Conservation (phyloP, 2,329 filamentous ascomycete species). For the Epichloe aotearoae region DNA sequence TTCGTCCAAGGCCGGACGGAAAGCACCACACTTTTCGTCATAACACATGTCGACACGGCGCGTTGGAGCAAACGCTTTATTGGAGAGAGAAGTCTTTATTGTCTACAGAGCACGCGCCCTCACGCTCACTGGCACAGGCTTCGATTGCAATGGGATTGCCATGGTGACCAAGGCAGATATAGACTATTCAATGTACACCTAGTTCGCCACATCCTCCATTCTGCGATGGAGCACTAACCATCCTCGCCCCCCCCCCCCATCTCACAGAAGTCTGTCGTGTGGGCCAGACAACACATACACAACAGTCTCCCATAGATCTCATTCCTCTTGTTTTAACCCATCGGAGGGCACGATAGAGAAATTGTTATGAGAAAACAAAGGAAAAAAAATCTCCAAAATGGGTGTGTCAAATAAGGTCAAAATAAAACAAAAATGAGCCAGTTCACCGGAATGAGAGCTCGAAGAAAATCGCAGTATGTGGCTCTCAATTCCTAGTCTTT, state of each 20-base stretch:
- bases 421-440: background rate
- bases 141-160: background rate
- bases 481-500: background rate
- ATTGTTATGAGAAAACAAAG: conserved; percentile 1
- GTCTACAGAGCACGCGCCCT: conserved; percentile 1
- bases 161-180: background rate
- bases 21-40: too few species aligned
- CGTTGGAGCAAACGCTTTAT: background rate
- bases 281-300: conserved; percentile 7
- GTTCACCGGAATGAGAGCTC: conserved; percentile 2
- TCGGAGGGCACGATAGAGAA: background rate
- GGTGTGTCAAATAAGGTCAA: background rate
- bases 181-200: background rate
- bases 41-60: too few species aligned
- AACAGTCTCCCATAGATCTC: background rate
- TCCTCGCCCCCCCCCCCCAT: background rate
- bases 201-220: background rate
- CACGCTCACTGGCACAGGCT: background rate
- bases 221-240: background rate
- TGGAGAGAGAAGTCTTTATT: background rate
- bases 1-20: too few species aligned
- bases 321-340: background rate
- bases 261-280: background rate
- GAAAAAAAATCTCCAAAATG: background rate
- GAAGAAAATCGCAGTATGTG: conserved; percentile 2